Percentiles rank a stretch among this genome's conserved stretches.
phyloP scores from a whole-genome alignment of 1,284 basidiomycete species.

The Ustilago vetiveriae region DNA sequence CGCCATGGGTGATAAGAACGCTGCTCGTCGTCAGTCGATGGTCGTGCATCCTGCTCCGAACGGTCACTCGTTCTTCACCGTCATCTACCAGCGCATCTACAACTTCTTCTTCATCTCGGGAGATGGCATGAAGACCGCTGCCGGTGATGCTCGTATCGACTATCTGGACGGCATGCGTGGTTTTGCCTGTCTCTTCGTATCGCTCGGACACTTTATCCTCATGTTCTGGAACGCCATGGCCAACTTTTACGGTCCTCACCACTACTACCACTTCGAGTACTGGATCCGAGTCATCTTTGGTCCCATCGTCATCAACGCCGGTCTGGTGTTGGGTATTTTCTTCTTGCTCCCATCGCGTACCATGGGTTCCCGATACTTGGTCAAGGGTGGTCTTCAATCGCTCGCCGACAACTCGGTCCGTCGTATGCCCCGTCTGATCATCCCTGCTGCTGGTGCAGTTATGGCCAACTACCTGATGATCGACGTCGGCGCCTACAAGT shows the following conservation, averaged over 20 bases:
- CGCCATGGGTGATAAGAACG: slow-evolving; percentile 49
- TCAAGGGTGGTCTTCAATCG: slow-evolving; percentile 49
- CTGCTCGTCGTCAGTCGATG: slow-evolving; percentile 37
- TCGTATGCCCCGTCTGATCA: slow-evolving; percentile 56
- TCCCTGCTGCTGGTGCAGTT: slow-evolving; percentile 48
- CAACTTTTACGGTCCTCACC: slow-evolving; percentile 34
- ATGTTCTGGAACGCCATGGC: slow-evolving; percentile 57
- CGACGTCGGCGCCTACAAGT: slow-evolving; percentile 54
- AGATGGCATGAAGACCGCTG: slow-evolving; percentile 38
- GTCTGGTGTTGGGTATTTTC: slow-evolving; percentile 56
- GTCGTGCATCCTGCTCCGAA: slow-evolving; percentile 31
- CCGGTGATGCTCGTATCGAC: slow-evolving; percentile 53
- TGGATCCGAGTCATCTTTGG: slow-evolving; percentile 54
- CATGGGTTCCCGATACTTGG: slow-evolving; percentile 55
- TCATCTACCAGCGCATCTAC: slow-evolving; percentile 33
- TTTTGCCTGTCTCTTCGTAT: slow-evolving; percentile 58
- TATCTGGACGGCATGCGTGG: slow-evolving; percentile 59
- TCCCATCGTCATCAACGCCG: slow-evolving; percentile 52
- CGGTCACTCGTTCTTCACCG: slow-evolving; percentile 39
- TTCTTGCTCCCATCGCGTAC: slow-evolving; percentile 55
- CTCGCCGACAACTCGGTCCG: slow-evolving; percentile 54
- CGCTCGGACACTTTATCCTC: slow-evolving; percentile 56
- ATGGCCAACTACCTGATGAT: slow-evolving; percentile 58
- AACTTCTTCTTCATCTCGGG: slow-evolving; percentile 44
- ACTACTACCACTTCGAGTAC: slow-evolving; percentile 49